These are phyloP conservation scores for Cryomyces minteri DNA, from an alignment of 495 filamentous ascomycete genomes.

Conservation along the genomic window DNA sequence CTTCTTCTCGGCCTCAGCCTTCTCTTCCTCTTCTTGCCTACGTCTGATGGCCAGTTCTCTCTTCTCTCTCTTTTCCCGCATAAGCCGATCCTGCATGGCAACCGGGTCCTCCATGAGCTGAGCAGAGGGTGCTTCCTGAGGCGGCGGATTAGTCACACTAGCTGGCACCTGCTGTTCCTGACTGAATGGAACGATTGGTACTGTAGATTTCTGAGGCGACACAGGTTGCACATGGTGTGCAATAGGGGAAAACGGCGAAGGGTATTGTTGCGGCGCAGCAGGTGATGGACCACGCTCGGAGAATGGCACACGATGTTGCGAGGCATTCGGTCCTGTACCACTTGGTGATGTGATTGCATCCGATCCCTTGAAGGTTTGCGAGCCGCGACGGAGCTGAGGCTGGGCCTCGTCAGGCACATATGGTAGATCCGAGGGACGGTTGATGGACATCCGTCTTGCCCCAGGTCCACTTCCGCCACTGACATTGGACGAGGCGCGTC, in stretches of 20 bases:
- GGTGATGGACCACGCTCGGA: not conserved
- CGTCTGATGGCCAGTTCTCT: constrained; percentile 48
- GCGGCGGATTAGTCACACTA: not conserved
- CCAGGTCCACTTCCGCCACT: constrained; percentile 73
- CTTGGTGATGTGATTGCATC: not conserved
- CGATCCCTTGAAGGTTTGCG: not conserved
- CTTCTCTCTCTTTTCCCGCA: constrained; percentile 57
- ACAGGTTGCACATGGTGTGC: constrained; percentile 5
- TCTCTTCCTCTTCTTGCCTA: constrained; percentile 60
- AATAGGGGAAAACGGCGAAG: not conserved
- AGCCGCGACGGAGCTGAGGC: not conserved
- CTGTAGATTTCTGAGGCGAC: constrained; percentile 8
- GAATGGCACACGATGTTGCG: not conserved
- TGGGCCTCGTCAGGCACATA: not conserved
- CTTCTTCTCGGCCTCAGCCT: constrained; percentile 56
- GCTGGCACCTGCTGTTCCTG: constrained; percentile 14
- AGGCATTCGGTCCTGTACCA: not conserved
- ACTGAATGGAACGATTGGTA: constrained; percentile 13
- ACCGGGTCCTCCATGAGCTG: constrained; percentile 19
- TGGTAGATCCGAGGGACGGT: too few species aligned
- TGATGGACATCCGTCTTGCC: constrained; percentile 33
- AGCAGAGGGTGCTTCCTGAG: constrained; percentile 28
- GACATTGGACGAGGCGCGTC: constrained; percentile 84
- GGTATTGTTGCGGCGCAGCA: not conserved
- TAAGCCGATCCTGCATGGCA: constrained; percentile 59